Base-by-base conservation (phyloP, 2,329 filamentous ascomycete species). In the Magnaporthiopsis poae region DNA sequence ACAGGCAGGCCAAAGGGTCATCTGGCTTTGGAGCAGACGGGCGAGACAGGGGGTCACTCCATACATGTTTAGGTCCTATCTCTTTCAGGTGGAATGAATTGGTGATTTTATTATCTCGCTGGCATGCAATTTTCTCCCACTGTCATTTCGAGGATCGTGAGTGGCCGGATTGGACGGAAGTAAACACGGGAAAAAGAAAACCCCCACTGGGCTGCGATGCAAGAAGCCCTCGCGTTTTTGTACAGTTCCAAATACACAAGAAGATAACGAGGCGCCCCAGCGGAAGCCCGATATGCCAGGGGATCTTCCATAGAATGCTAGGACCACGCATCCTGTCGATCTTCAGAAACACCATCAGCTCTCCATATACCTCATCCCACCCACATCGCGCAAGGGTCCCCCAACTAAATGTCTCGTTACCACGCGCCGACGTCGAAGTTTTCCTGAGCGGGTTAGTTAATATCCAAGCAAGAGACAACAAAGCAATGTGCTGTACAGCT, bases 351-450 rank as follows among this genome's bases (percentile, higher is more conserved):
- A 56, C 9, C 15, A 46, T 18, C 13, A 46, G 2, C 46, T 56
- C 46, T 56, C 46, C 46, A 9, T n/a, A 56, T 25, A 56, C n/a
- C 46, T 25, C 46, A 56, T 25, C 15, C 15, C 39, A 21, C 39
- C 46, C 46, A 56, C 18, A 56, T 56, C 39, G 8, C 39, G 21
- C 18, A 21, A 52, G 5, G 18, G 46, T 1, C 21, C n/a, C 13
- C 15, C 13, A 12, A 46, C n/a, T n/a, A 25, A 25, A 11, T 56
- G 5, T 21, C 25, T 31, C n/a, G 27, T 66, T 87, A 96, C 91
- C 92, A 96, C 63, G 92, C 91, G 73, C 86, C 86, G 67, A 96
- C 90, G 73, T 98, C 94, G 72, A 97, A 98, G 75, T 96, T 96
- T 79, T 98, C 94, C 88, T 93, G 35, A 69, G 46, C 31, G n/a